These are phyloP conservation scores for Fusarium nematophilum DNA, from an alignment of 2,329 filamentous ascomycete species.

Conservation along the genomic window DNA sequence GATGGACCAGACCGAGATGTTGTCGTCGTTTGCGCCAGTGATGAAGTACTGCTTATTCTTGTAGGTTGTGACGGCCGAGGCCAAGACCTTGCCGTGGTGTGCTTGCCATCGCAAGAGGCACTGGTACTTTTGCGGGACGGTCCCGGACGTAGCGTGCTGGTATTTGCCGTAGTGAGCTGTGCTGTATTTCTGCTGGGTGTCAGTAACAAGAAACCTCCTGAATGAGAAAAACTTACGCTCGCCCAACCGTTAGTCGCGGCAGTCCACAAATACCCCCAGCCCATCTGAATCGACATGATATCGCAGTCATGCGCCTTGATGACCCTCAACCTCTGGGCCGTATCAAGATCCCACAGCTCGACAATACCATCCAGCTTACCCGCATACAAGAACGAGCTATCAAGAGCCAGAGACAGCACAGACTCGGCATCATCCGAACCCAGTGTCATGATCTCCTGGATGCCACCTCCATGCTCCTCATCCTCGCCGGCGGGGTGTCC, in stretches of 20 bases:
- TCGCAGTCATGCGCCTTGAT: constrained; percentile 85
- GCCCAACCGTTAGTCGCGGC: constrained; percentile 90
- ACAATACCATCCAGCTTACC: constrained; percentile 89
- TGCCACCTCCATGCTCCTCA: constrained; percentile 65
- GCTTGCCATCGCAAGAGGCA: constrained; percentile 82
- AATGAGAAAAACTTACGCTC: constrained; percentile 68
- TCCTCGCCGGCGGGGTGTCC: constrained; percentile 48
- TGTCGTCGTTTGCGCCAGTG: constrained; percentile 93
- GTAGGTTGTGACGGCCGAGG: constrained; percentile 80
- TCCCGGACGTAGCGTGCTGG: constrained; percentile 58
- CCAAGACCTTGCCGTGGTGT: constrained; percentile 87
- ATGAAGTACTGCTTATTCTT: constrained; percentile 85
- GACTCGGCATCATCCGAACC: constrained; percentile 72
- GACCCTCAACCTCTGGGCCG: constrained; percentile 86
- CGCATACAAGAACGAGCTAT: constrained; percentile 92
- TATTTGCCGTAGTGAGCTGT: constrained; percentile 73
- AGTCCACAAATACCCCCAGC: constrained; percentile 86
- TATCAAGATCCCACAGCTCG: constrained; percentile 97
- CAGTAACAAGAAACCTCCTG: not conserved
- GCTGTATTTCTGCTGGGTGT: constrained; percentile 67
- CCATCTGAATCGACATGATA: constrained; percentile 87
- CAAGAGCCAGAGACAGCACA: constrained; percentile 82
- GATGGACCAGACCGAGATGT: constrained; percentile 89
- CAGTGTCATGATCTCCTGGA: constrained; percentile 75
- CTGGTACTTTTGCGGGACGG: constrained; percentile 83